Base-by-base conservation (phyloP, 2,329 filamentous ascomycete species). In the Macroventuria anomochaeta region DNA sequence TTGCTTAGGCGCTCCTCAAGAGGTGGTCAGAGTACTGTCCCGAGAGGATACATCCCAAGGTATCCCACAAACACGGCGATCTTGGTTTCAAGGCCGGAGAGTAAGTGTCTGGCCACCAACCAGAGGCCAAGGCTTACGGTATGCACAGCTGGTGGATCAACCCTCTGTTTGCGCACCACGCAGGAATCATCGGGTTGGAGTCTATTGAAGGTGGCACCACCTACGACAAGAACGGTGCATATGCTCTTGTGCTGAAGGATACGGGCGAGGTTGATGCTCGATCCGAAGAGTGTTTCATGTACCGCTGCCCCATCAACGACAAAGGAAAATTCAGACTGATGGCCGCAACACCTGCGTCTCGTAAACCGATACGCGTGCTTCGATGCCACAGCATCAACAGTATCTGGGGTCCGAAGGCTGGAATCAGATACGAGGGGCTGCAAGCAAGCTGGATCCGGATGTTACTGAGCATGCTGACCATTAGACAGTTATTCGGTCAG, bases 61-160 rank as follows among this genome's bases (percentile, higher is more conserved):
- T 65, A 10, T 69, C 76, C 4, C 73, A 73, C 42, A 67, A 67
- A 34, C 64, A 65, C 34, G 79, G 79, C 5, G 62, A 72, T 54
- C 56, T 80, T n/a, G 77, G 77, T 0, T 81, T 81, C 52, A 67
- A 55, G n/a, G 69, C 78, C 49, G 79, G 79, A 66, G 69, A 75
- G 79, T 81, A 55, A 65, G 77, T 73, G 1, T 20, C 31, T 2
- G 21, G 8, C 6, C 2, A 5, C 1, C 3, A 29, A 18, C 6
- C 7, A 13, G 7, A 1, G 5, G n/a, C 10, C 3, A 8, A 23
- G 5, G 21, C 51, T 53, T 1, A 53, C 28, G 25, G 3, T 15
- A n/a, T n/a, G 7, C 29, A 18, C 17, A 81, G 79, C 23, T 81
- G 79, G 79, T 81, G 79, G 79, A 78, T 81, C 57, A 79, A 75